Evolutionary conservation across 805 yeast species (phyloP).

Genomic region (Tetrapisispora taiwanensis): DNA sequence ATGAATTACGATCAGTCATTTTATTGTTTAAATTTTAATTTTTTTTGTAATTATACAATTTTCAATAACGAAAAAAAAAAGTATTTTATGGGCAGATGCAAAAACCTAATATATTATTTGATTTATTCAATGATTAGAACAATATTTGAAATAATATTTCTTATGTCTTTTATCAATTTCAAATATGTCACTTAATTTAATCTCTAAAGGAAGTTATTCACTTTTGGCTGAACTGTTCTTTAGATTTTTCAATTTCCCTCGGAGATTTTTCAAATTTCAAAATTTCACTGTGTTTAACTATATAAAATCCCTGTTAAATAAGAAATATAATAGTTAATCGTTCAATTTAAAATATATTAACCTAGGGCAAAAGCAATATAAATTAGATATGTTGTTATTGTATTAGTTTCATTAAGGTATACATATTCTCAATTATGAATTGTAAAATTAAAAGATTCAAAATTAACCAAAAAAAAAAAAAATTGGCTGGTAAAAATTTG

Average conservation of each 20-base stretch:
- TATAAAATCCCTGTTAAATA: not conserved
- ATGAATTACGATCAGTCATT: conserved; percentile 2
- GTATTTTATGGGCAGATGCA: no score
- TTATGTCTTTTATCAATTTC: not conserved
- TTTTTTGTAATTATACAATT: not conserved
- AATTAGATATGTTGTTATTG: no score
- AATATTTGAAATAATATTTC: no score
- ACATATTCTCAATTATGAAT: no score
- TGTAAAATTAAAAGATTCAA: not conserved
- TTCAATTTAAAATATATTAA: no score
- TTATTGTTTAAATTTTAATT: no score
- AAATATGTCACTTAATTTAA: not conserved
- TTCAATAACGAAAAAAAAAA: no score
- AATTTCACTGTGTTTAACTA: not conserved
- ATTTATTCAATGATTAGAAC: no score
- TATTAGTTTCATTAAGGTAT: no score
- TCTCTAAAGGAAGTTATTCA: not conserved
- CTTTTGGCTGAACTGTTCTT: conserved; percentile 1
- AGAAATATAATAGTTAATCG: no score
- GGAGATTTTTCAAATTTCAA: not conserved
- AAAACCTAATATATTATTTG: no score
- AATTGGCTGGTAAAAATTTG: not conserved
- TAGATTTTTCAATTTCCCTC: not conserved
- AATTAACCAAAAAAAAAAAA: not conserved
- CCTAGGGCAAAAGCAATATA: no score